Evolutionary conservation across 2,329 filamentous ascomycete species (phyloP).

Genomic region (Arthrinium puccinioides): DNA sequence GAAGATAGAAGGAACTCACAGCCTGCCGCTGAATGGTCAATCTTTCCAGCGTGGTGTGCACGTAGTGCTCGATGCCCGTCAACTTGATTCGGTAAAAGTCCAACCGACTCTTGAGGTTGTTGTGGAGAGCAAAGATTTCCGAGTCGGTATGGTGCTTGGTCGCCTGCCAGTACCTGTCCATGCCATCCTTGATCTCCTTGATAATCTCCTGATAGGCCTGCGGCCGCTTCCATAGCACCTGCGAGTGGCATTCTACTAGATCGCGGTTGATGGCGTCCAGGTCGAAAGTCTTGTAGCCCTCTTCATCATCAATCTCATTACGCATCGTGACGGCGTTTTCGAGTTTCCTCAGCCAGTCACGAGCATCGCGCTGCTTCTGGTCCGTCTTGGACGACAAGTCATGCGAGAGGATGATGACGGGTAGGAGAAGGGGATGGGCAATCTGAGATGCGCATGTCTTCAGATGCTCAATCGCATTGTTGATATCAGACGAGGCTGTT

Average conservation of each 20-base stretch:
- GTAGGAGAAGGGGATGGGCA: slow-evolving; percentile 52
- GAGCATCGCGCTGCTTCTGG: slow-evolving; percentile 54
- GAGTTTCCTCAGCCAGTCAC: slow-evolving; percentile 53
- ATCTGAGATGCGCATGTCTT: slow-evolving; percentile 39
- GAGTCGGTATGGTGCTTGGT: slow-evolving; percentile 13
- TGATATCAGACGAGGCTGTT: slow-evolving; percentile 48
- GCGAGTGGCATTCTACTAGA: slow-evolving; percentile 55
- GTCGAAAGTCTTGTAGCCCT: slow-evolving; percentile 47
- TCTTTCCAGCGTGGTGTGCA: slow-evolving; percentile 53
- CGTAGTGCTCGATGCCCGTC: slow-evolving; percentile 55
- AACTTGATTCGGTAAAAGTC: slow-evolving; percentile 57
- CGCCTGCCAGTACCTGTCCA: slow-evolving; percentile 33
- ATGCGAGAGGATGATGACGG: slow-evolving; percentile 50
- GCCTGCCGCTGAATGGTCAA: slow-evolving; percentile 55
- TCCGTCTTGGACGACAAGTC: slow-evolving; percentile 50
- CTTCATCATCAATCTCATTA: slow-evolving; percentile 49
- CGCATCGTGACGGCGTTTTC: slow-evolving; percentile 56
- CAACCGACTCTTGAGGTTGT: slow-evolving; percentile 44
- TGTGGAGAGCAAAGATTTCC: slow-evolving; percentile 30
- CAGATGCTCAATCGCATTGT: slow-evolving; percentile 41
- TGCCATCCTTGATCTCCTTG: slow-evolving; percentile 38
- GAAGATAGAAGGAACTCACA: slow-evolving; percentile 30
- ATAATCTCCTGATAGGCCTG: slow-evolving; percentile 53
- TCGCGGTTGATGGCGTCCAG: slow-evolving; percentile 54
- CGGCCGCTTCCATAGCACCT: slow-evolving; percentile 56